Percentiles rank a stretch among this genome's conserved stretches.
Evolutionary conservation across 805 yeast genomes (phyloP).

Genomic region (Myxozyma udenii): DNA sequence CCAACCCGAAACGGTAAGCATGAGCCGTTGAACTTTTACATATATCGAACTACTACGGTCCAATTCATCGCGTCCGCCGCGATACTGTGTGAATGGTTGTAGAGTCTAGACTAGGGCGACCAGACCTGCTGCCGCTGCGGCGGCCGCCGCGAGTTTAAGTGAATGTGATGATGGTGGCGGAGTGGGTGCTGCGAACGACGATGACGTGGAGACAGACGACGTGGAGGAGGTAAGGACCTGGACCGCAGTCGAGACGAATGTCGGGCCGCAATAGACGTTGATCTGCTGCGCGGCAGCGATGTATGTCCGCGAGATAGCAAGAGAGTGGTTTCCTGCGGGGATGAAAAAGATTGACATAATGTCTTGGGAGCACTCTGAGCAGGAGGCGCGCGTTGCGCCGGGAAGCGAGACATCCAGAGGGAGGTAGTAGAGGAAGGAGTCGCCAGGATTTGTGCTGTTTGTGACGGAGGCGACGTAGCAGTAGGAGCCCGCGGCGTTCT

Average conservation of each 20-base stretch:
- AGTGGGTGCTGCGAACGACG: background rate
- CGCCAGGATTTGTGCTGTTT: slow-evolving; percentile 26
- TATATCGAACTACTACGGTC: no score
- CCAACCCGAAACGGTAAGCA: no score
- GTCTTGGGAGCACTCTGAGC: slow-evolving; percentile 32
- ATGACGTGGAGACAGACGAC: background rate
- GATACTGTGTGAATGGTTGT: no score
- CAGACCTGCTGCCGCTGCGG: background rate
- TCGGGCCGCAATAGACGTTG: slow-evolving; percentile 28
- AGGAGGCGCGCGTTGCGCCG: slow-evolving; percentile 25
- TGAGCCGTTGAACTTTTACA: no score
- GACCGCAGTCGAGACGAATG: slow-evolving; percentile 12
- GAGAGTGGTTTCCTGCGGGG: slow-evolving; percentile 29
- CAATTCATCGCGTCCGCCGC: no score
- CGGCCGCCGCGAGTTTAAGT: background rate
- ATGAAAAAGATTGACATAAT: slow-evolving; percentile 33
- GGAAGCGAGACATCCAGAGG: slow-evolving; percentile 36
- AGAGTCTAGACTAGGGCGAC: background rate
- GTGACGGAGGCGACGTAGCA: slow-evolving; percentile 35
- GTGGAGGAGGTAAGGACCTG: background rate
- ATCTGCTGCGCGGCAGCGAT: slow-evolving; percentile 32
- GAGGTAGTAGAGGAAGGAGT: slow-evolving; percentile 35
- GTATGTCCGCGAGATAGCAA: slow-evolving; percentile 34
- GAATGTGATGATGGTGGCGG: slow-evolving; percentile 6
- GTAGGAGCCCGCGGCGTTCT: slow-evolving; percentile 26